A percentile compares a stretch with the other conserved stretches of the same genome.
phyloP scores from a whole-genome alignment of 2,329 filamentous ascomycete genomes.

The Trichoderma gracile region DNA sequence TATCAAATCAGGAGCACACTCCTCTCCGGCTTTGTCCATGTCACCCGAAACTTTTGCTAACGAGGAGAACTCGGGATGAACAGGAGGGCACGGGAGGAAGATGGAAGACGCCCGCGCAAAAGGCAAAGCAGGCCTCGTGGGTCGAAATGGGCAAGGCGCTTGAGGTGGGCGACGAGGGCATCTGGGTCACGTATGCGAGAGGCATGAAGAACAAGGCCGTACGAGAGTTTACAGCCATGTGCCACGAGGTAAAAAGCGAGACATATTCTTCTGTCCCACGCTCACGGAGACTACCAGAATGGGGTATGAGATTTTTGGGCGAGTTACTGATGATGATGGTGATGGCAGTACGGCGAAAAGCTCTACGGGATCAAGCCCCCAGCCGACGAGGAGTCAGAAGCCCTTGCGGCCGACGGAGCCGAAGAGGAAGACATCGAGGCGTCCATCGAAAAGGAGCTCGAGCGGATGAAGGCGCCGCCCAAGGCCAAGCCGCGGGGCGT shows the following conservation, averaged over 20 bases:
- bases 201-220: conserved; percentile 70
- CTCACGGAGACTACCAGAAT: too few species aligned
- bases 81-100: conserved; percentile 57
- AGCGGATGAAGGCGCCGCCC: conserved; percentile 53
- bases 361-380: conserved; percentile 54
- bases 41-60: too few species aligned
- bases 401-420: background rate
- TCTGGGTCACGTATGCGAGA: conserved; percentile 77
- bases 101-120: conserved; percentile 63
- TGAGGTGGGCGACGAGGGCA: conserved; percentile 68
- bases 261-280: too few species aligned
- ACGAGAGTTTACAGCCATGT: conserved; percentile 64
- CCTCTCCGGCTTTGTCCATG: too few species aligned
- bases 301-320: too few species aligned
- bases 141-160: conserved; percentile 50
- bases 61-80: too few species aligned
- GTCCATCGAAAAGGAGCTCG: conserved; percentile 71
- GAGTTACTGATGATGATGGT: background rate
- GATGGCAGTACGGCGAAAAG: conserved; percentile 62
- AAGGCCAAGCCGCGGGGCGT: conserved; percentile 46
- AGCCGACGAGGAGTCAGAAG: conserved; percentile 32
- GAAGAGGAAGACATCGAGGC: conserved; percentile 41
- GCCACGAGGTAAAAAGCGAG: conserved; percentile 61
- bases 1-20: too few species aligned
- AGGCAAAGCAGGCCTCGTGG: conserved; percentile 48